phyloP scores from a whole-genome alignment of 1,139 yeast species.

The Candida sp. region DNA sequence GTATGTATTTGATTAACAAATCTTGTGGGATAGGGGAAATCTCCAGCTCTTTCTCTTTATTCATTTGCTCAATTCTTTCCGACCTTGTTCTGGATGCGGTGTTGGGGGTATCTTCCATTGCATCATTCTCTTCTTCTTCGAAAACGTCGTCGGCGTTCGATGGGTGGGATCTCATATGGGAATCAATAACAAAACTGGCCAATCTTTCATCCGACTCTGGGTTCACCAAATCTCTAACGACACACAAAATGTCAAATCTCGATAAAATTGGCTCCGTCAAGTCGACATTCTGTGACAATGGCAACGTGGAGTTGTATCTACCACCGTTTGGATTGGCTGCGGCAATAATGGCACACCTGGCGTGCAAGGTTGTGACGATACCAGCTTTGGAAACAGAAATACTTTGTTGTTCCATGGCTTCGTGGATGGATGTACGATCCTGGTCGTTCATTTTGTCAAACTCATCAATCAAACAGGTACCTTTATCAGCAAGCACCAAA shows the following conservation, averaged over 20 bases:
- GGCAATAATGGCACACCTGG: conserved; percentile 95
- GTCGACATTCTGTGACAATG: conserved; percentile 91
- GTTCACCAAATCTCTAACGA: conserved; percentile 90
- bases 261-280: conserved; percentile 97
- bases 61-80: conserved; percentile 47
- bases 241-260: conserved; percentile 95
- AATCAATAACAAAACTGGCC: conserved; percentile 88
- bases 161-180: conserved; percentile 93
- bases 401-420: conserved; percentile 99
- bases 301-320: conserved; percentile 87
- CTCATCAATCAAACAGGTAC: conserved; percentile 96
- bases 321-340: conserved; percentile 99
- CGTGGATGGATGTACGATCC: conserved; percentile 97
- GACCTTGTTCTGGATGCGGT: conserved; percentile 39
- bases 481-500: conserved; percentile 94
- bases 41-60: conserved; percentile 65
- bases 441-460: conserved; percentile 99
- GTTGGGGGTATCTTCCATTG: no score
- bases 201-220: conserved; percentile 90
- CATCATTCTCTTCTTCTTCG: conserved; percentile 29
- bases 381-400: conserved; percentile 98
- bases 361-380: conserved; percentile 94
- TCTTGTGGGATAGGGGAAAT: conserved; percentile 89
- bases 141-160: conserved; percentile 42
- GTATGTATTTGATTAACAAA: conserved; percentile 81